Base-by-base conservation (phyloP, 305 asterid genomes). In the Striga hermonthica region DNA sequence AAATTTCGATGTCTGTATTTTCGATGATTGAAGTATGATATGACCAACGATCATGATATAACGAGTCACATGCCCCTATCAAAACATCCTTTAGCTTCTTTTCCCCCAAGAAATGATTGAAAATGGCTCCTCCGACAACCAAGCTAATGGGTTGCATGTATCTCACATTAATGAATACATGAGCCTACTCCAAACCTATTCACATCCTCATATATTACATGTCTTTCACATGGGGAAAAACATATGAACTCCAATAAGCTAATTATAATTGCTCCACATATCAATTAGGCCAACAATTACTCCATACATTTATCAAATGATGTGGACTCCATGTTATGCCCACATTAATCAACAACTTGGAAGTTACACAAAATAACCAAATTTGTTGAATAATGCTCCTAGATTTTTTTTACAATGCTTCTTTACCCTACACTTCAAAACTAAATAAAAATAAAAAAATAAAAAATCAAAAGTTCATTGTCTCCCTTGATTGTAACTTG, bases 401-500 rank as follows among this genome's bases (percentile, higher is more conserved):
- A 55, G 43, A 75, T 70, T 22, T 22, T 22, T 71, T 80, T 59
- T 75, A 80, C 85, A 77, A 12, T 45, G 72, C 60, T 38, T 38
- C 57, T 70, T 58, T 69, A 14, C 16, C n/a, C 57, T 52, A 45
- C 31, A 22, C 31, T 22, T 22, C 31, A 22, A 22, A 22, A 22
- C 31, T 22, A 22, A 22, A 0, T 22, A 22, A 22, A 22, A 22
- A 22, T 22, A 22, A 22, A 22, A 22, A 22, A 22, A 22, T 0
- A 22, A 22, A 22, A 22, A 22, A 22, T 22, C 31, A 22, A 22
- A 22, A 22, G 31, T 22, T 79, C 48, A 75, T 54, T 80, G 76
- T 6, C 70, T 72, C 72, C 79, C 74, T 28, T 76, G 66, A 50
- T 74, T 62, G 78, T 76, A 84, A 72, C 76, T 83, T 59, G 84